These are phyloP conservation scores for Setaria italica DNA, from an alignment of 202 grass and related monocot species.

Conservation along the genomic window DNA sequence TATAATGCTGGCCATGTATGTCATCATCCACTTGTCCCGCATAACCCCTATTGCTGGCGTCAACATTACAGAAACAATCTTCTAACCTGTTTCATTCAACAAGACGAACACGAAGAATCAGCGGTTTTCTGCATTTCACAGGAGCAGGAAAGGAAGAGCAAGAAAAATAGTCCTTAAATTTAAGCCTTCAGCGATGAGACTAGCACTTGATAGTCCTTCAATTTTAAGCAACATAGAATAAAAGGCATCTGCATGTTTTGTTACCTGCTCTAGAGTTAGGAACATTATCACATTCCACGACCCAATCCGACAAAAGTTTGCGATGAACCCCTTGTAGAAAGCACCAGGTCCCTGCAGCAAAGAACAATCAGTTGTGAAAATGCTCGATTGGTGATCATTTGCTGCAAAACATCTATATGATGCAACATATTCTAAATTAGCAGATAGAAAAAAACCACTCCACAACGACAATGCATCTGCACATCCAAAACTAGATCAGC, in stretches of 20 bases:
- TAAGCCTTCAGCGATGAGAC: neutral
- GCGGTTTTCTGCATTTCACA: conserved; percentile 18
- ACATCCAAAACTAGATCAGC: conserved; percentile 1
- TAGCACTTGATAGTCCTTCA: neutral
- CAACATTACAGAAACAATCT: conserved; percentile 49
- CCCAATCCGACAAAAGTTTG: conserved; percentile 86
- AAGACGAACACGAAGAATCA: neutral
- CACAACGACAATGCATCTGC: conserved; percentile 5
- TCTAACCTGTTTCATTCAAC: conserved; percentile 47
- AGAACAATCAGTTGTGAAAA: conserved; percentile 12
- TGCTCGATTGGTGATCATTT: conserved; percentile 17
- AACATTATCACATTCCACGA: conserved; percentile 99
- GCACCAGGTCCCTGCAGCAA: conserved; percentile 71
- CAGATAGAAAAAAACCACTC: neutral
- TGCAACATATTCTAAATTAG: neutral
- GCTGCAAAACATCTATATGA: neutral
- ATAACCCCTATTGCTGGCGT: neutral
- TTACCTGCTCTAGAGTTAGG: conserved; percentile 94
- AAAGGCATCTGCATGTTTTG: neutral
- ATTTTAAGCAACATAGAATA: neutral
- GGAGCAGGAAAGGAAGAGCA: neutral
- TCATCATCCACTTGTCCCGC: neutral
- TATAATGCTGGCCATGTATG: neutral
- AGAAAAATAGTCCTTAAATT: neutral
- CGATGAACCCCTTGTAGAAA: conserved; percentile 90